Conservation (phyloP, 768 basidiomycete genomes). For the Suillus discolor region DNA sequence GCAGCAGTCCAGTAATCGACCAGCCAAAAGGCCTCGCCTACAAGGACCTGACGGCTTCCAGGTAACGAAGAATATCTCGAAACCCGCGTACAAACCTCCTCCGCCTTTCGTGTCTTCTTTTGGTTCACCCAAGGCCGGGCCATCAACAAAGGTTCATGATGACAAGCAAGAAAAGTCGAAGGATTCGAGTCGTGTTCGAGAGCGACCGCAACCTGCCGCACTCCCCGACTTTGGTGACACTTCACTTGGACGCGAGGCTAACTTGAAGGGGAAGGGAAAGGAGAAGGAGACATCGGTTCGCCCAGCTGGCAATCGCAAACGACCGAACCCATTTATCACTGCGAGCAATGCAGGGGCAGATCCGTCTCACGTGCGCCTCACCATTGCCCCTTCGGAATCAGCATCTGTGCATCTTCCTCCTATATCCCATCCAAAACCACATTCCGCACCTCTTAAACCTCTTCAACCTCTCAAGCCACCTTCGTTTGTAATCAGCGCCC, state of each 20-base stretch:
- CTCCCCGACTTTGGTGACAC: neutral
- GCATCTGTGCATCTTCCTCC: neutral
- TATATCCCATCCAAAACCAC: neutral
- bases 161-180: neutral
- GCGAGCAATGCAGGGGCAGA: neutral
- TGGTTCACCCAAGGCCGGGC: slow-evolving; percentile 5
- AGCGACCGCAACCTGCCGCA: slow-evolving; percentile 11
- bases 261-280: neutral
- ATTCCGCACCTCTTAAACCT: slow-evolving; percentile 4
- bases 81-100: slow-evolving; percentile 15
- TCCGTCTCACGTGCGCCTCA: neutral
- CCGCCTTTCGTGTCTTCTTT: slow-evolving; percentile 34
- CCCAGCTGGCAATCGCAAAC: neutral
- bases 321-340: neutral
- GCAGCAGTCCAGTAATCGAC: neutral
- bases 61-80: slow-evolving; percentile 25
- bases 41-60: slow-evolving; percentile 33
- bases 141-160: neutral
- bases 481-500: slow-evolving; percentile 4
- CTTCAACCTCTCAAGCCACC: slow-evolving; percentile 18
- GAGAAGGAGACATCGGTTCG: neutral
- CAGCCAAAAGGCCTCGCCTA: slow-evolving; percentile 13
- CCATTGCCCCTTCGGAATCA: neutral
- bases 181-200: slow-evolving; percentile 8
- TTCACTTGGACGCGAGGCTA: neutral